Percentiles rank a stretch among this genome's conserved stretches.
Conservation (phyloP, 2,329 filamentous ascomycete species). For the Coniella vitis region DNA sequence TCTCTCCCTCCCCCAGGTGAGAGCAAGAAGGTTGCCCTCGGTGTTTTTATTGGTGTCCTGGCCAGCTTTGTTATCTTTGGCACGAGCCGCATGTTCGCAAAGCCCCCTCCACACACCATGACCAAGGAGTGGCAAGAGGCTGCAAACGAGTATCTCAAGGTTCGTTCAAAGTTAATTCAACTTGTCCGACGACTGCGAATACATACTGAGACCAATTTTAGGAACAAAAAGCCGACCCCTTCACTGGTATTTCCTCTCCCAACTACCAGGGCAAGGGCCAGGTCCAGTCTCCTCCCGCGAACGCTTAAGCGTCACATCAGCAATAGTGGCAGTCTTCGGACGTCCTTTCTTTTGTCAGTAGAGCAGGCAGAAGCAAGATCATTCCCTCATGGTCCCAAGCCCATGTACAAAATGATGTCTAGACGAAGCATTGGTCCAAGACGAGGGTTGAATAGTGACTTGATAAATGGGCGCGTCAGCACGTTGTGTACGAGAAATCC, state of each 20-base stretch:
- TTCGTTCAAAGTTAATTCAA: slow-evolving; percentile 36
- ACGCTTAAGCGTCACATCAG: slow-evolving; percentile 31
- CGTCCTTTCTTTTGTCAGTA: slow-evolving; percentile 33
- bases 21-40: slow-evolving; percentile 68
- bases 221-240: slow-evolving; percentile 78
- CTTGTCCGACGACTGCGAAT: slow-evolving; percentile 1
- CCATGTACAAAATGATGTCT: slow-evolving; percentile 30
- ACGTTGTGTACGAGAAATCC: slow-evolving; percentile 24
- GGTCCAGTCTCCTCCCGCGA: slow-evolving; percentile 62
- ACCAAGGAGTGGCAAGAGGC: slow-evolving; percentile 96
- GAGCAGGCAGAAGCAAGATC: slow-evolving; percentile 22
- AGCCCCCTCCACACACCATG: slow-evolving; percentile 76
- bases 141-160: slow-evolving; percentile 88
- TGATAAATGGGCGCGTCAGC: slow-evolving; percentile 24
- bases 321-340: neutral
- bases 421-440: slow-evolving; percentile 12
- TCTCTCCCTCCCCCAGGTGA: slow-evolving; percentile 78
- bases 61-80: slow-evolving; percentile 67
- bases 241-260: slow-evolving; percentile 75
- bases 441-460: slow-evolving; percentile 20
- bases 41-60: slow-evolving; percentile 61
- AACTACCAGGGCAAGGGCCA: slow-evolving; percentile 72
- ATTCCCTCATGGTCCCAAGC: slow-evolving; percentile 16
- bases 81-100: slow-evolving; percentile 63
- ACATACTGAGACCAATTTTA: slow-evolving; percentile 31